phyloP scores from a whole-genome alignment of 306 rosid species.

The Gastrolobium bilobum region DNA sequence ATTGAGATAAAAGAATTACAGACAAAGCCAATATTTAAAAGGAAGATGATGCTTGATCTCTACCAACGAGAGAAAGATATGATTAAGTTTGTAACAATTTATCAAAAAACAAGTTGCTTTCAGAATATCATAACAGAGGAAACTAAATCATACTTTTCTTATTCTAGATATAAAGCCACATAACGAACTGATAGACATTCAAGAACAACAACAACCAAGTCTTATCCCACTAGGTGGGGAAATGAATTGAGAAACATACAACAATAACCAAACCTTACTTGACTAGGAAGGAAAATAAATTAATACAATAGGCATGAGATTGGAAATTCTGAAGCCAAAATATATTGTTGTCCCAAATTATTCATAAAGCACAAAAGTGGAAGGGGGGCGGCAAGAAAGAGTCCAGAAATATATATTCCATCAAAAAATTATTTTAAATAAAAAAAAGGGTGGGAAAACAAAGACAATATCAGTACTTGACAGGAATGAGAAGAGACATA shows the following conservation, averaged over 20 bases:
- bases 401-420: conserved; percentile 9
- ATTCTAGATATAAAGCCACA: conserved; percentile 1
- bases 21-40: neutral
- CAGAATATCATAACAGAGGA: conserved; percentile 29
- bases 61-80: conserved; percentile 20
- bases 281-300: neutral
- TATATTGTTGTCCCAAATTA: neutral
- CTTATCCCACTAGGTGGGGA: neutral
- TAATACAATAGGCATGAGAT: neutral
- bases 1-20: neutral
- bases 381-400: neutral
- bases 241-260: neutral
- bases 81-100: neutral
- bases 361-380: neutral
- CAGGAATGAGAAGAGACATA: neutral
- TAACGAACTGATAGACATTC: conserved; percentile 1
- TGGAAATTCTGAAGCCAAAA: conserved; percentile 3
- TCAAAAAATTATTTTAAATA: neutral
- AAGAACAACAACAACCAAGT: neutral
- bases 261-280: neutral
- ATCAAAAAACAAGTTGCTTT: conserved; percentile 16
- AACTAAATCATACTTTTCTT: neutral
- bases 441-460: neutral
- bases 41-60: conserved; percentile 34
- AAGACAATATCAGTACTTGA: neutral